Conservation (phyloP, 805 yeast genomes). For the Starmerella vitae region DNA sequence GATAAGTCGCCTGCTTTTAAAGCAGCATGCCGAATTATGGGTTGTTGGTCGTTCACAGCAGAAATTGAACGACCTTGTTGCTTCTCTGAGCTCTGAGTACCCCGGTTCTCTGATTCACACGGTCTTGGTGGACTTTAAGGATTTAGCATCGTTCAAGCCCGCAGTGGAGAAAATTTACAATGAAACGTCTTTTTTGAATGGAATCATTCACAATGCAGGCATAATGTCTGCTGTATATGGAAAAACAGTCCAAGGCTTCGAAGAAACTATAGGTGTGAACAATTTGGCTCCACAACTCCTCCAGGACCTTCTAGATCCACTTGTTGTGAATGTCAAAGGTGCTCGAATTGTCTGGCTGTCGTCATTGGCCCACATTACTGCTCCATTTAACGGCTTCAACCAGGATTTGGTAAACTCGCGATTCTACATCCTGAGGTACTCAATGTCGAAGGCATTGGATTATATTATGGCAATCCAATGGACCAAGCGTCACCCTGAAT, state of each 20-base stretch:
- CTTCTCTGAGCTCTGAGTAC: conserved; percentile 22
- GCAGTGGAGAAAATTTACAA: conserved; percentile 14
- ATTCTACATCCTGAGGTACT: conserved; percentile 23
- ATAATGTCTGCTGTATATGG: conserved; percentile 25
- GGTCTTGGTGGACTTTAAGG: conserved; percentile 18
- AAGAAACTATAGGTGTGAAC: conserved; percentile 36
- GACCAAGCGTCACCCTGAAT: conserved; percentile 26
- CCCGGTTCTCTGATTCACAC: conserved; percentile 18
- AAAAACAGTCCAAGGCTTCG: conserved; percentile 34
- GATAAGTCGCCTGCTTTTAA: conserved; percentile 8
- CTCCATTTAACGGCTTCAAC: conserved; percentile 28
- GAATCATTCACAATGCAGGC: conserved; percentile 23
- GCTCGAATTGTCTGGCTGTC: conserved; percentile 37
- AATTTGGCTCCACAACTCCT: conserved; percentile 36
- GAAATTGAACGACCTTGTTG: conserved; percentile 27
- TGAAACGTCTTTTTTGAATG: conserved; percentile 12
- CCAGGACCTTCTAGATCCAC: conserved; percentile 28
- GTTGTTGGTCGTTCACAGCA: conserved; percentile 29
- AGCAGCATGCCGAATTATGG: conserved; percentile 27
- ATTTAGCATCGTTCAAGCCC: conserved; percentile 20
- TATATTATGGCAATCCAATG: conserved; percentile 30
- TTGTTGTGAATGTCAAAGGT: conserved; percentile 28
- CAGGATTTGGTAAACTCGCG: conserved; percentile 27
- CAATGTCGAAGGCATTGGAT: conserved; percentile 35
- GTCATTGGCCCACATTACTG: conserved; percentile 29